Percentiles rank a stretch among this genome's conserved stretches.
These are phyloP conservation scores for Perkinsus marinus DNA, from an alignment of 169 alveolate genomes.

Conservation along the genomic window DNA sequence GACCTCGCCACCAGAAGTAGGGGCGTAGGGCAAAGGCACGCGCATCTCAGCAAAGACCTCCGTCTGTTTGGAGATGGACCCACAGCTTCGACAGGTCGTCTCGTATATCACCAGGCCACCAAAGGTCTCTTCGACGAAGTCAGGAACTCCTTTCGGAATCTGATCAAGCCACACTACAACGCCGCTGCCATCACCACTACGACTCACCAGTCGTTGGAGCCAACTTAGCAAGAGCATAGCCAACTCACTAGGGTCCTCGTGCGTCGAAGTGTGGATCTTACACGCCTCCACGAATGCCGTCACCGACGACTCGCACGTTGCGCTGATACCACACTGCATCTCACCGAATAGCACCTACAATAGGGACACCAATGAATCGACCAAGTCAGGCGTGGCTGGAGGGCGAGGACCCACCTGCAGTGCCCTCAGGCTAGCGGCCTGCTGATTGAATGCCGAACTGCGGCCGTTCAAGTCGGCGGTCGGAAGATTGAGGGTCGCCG, in stretches of 20 bases:
- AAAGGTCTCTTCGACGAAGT: neutral
- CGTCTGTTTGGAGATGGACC: neutral
- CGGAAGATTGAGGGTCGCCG: slow-evolving; percentile 7
- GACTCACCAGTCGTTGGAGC: neutral
- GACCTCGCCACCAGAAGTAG: neutral
- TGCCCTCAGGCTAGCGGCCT: neutral
- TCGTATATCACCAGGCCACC: neutral
- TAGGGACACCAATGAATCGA: neutral
- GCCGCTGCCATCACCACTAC: neutral
- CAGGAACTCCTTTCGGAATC: neutral
- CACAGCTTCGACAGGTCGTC: neutral
- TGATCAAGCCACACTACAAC: neutral
- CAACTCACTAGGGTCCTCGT: neutral
- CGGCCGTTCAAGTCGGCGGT: neutral
- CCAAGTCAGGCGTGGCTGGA: neutral
- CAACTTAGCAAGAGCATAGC: neutral
- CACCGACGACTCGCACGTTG: neutral
- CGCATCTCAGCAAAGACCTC: neutral
- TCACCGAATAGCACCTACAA: neutral
- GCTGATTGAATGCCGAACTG: neutral
- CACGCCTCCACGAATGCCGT: neutral
- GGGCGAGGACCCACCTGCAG: neutral
- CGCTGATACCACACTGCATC: neutral
- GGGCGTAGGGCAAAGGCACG: neutral
- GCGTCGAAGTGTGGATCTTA: neutral